Evolutionary conservation across 2,329 filamentous ascomycete genomes (phyloP).

Genomic region (Metarhizium rileyi): DNA sequence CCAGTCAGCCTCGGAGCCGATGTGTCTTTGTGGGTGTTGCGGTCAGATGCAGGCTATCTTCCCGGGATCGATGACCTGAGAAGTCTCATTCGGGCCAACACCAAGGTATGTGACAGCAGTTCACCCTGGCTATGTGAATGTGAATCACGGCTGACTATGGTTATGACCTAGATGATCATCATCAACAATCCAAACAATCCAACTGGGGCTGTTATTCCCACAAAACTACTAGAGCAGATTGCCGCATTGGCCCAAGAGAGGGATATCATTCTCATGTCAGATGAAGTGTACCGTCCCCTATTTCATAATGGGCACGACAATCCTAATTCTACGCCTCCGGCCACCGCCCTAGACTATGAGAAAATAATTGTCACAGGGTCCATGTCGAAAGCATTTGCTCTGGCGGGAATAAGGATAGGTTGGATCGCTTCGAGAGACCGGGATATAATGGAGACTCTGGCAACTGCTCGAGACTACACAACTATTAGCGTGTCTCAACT

Average conservation of each 20-base stretch:
- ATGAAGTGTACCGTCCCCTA: slow-evolving; percentile 78
- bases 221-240: slow-evolving; percentile 48
- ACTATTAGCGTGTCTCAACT: slow-evolving; percentile 78
- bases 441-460: slow-evolving; percentile 52
- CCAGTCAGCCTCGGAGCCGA: slow-evolving; percentile 66
- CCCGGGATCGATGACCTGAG: slow-evolving; percentile 59
- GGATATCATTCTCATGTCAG: slow-evolving; percentile 58
- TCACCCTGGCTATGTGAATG: neutral
- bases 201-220: slow-evolving; percentile 61
- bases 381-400: slow-evolving; percentile 75
- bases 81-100: slow-evolving; percentile 52
- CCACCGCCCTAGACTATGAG: slow-evolving; percentile 61
- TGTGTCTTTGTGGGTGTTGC: slow-evolving; percentile 67
- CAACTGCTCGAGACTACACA: slow-evolving; percentile 66
- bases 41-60: slow-evolving; percentile 53
- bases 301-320: slow-evolving; percentile 45
- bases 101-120: slow-evolving; percentile 44
- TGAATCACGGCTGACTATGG: slow-evolving; percentile 30
- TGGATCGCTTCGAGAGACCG: slow-evolving; percentile 66
- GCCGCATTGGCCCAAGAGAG: slow-evolving; percentile 52
- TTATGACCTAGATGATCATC: slow-evolving; percentile 27
- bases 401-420: slow-evolving; percentile 73
- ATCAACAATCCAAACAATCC: slow-evolving; percentile 76
- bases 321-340: slow-evolving; percentile 47
- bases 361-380: slow-evolving; percentile 67